Evolutionary conservation across 2,329 filamentous ascomycete genomes (phyloP), one percentile per base, ranked within the genome.

Genomic region (Neonectria neomacrospora): DNA sequence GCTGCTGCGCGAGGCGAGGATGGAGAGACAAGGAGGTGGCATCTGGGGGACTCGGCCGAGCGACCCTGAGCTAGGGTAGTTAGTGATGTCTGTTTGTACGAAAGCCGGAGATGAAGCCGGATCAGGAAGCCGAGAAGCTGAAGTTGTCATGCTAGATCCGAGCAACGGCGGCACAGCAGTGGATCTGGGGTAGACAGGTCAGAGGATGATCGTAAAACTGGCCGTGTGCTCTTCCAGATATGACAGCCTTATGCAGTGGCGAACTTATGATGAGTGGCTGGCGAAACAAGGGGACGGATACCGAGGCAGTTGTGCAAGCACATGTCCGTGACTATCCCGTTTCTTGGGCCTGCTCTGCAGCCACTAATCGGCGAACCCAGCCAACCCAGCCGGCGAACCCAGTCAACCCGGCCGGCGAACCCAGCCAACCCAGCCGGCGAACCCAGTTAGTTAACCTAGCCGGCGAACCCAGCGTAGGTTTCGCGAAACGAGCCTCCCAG

Each of bases 131-230:
- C 60, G 58, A 64, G 41, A 58, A 61, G 23, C 48, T 44, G 61
- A 32, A 18, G 48, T 50, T 55, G 61, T 60, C 68, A 66, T 70
- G 67, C 62, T 39, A 72, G 71, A 73, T 73, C 69, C 68, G 61
- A 65, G 66, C 61, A 61, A 58, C 56, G 59, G 54, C 64, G 64
- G 71, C 63, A 64, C 52, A 61, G 54, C 58, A 63, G 71, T 73
- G 71, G 71, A 73, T 73, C 71, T 56, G 71, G 71, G 71, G 71
- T 73, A 73, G 63, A 73, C 67, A 47, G 53, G 55, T 68, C 50
- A 61, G 54, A 61, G 51, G 56, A 69, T 50, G 20, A 47, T 28
- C 42, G 50, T 39, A 42, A 34, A 44, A 54, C 44, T 51, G 50
- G 56, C 54, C 42, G 53, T n/a, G 30, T 48, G 30, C 37, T 11